phyloP scores from a whole-genome alignment of 2,329 filamentous ascomycete species.

The Fusarium newnesense region DNA sequence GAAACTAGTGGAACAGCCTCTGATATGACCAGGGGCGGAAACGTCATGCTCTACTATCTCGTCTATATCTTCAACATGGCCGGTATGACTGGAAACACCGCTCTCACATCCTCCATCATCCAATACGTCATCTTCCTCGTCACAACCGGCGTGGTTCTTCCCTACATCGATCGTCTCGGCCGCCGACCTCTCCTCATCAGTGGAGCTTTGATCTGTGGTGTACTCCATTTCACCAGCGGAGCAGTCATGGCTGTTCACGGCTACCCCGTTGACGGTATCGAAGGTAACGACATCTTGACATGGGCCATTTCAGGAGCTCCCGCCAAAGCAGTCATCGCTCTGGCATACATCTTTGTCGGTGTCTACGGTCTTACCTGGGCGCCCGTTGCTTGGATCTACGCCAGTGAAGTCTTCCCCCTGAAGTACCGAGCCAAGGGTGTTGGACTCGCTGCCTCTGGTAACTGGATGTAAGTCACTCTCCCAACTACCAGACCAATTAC shows the following conservation, averaged over 20 bases:
- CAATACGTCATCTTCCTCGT: conserved; percentile 67
- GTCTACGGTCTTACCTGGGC: conserved; percentile 56
- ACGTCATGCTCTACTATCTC: conserved; percentile 69
- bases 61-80: conserved; percentile 73
- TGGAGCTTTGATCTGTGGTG: conserved; percentile 57
- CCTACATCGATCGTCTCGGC: conserved; percentile 60
- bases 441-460: conserved; percentile 59
- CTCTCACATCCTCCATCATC: conserved; percentile 62
- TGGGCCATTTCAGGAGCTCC: conserved; percentile 57
- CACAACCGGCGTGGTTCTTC: conserved; percentile 61
- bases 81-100: conserved; percentile 55
- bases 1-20: fast-evolving
- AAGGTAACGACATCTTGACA: conserved; percentile 58
- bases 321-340: conserved; percentile 62
- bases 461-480: conserved; percentile 49
- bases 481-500: fast-evolving
- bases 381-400: conserved; percentile 66
- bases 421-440: conserved; percentile 64
- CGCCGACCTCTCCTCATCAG: conserved; percentile 58
- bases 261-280: conserved; percentile 54
- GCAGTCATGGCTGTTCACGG: conserved; percentile 62
- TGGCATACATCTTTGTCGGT: conserved; percentile 59
- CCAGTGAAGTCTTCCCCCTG: conserved; percentile 65
- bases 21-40: conserved; percentile 53
- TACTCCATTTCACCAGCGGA: conserved; percentile 59